These are phyloP conservation scores for Trifolium repens DNA, from an alignment of 306 rosid species.

Conservation along the genomic window DNA sequence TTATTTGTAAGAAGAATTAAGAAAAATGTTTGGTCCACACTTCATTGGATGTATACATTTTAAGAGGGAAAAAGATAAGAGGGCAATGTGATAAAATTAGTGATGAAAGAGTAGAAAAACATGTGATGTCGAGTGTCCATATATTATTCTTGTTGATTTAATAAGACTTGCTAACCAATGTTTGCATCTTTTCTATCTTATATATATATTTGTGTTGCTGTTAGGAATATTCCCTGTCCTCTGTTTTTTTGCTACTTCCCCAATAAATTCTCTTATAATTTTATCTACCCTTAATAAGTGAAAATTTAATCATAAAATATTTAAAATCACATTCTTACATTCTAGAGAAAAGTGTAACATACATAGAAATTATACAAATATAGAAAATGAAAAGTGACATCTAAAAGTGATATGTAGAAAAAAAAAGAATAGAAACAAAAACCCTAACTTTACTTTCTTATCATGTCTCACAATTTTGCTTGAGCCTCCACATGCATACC, in stretches of 20 bases:
- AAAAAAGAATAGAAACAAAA: constrained; percentile 33
- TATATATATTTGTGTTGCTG: background rate
- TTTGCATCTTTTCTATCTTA: background rate
- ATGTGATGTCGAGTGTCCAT: no score
- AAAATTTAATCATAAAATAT: constrained; percentile 21
- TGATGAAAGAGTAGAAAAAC: no score
- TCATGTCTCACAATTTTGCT: constrained; percentile 39
- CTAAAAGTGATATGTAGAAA: constrained; percentile 10
- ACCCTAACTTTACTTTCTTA: constrained; percentile 50
- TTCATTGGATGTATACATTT: no score
- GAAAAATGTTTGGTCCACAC: no score
- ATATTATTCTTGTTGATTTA: background rate
- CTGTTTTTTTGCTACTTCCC: background rate
- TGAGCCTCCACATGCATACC: constrained; percentile 35
- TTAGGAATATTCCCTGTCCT: constrained; percentile 29
- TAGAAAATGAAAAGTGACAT: constrained; percentile 34
- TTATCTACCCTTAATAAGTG: background rate
- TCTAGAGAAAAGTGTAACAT: constrained; percentile 34
- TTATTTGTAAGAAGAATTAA: no score
- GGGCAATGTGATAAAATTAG: no score
- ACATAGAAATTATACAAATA: constrained; percentile 35
- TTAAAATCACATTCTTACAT: constrained; percentile 18
- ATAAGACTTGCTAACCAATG: constrained; percentile 5
- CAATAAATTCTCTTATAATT: constrained; percentile 4
- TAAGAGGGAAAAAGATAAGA: no score